phyloP scores from a whole-genome alignment of 1,139 yeast species.

The Suhomyces anneliseae region DNA sequence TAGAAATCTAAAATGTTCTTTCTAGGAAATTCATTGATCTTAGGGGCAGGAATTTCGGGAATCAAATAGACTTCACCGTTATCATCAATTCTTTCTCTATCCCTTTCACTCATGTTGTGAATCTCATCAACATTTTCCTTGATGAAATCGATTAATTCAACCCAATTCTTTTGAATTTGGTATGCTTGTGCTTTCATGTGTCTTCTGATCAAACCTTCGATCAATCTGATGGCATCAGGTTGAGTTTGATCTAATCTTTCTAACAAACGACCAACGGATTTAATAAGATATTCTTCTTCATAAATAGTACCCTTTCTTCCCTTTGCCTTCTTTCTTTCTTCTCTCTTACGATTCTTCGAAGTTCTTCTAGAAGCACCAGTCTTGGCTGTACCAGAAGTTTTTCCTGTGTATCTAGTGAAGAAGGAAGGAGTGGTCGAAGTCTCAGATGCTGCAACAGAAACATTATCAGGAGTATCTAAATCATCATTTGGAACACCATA shows the following conservation, averaged over 20 bases:
- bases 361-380: conserved; percentile 95
- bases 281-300: conserved; percentile 92
- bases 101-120: conserved; percentile 76
- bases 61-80: conserved; percentile 78
- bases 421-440: conserved; percentile 91
- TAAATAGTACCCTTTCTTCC: conserved; percentile 97
- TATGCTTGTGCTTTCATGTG: conserved; percentile 76
- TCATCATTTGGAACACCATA: conserved; percentile 65
- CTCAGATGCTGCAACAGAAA: conserved; percentile 92
- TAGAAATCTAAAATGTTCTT: conserved; percentile 55
- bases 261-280: conserved; percentile 81
- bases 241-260: conserved; percentile 78
- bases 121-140: conserved; percentile 68
- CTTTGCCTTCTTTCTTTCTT: conserved; percentile 92
- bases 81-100: conserved; percentile 85
- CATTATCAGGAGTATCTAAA: conserved; percentile 83
- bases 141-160: conserved; percentile 55
- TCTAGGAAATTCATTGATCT: conserved; percentile 57
- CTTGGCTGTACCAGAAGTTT: conserved; percentile 91
- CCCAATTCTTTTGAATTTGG: conserved; percentile 71
- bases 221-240: conserved; percentile 68
- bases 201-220: conserved; percentile 77
- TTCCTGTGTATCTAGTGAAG: conserved; percentile 93
- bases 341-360: conserved; percentile 87
- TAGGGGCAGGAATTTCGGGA: conserved; percentile 71